Evolutionary conservation across 139 green algal species (phyloP), one percentile per base, ranked within the genome.

Genomic region (Eudorina sp.): DNA sequence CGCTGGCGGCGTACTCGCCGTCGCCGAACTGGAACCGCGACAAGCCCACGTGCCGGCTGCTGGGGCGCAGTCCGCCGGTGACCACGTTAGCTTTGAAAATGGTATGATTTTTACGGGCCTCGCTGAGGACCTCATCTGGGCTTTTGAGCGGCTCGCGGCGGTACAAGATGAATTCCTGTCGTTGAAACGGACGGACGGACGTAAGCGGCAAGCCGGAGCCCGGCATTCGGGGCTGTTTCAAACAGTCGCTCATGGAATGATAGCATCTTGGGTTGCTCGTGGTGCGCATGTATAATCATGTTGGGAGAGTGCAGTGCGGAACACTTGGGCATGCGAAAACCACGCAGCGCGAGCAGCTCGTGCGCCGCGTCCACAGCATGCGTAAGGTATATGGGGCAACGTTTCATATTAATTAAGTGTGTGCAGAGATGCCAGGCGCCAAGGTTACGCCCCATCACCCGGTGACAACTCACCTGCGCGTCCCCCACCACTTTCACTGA

Each of bases 1-100:
- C 70, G 36, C 70, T 79, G 19, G 70, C 70, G 40, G 41, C 40
- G 19, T 40, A 79, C 43, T 79, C 70, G 3, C 70, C 70, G 27
- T 79, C 70, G 23, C 70, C 70, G 41, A 48, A 79, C 70, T 79
- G 70, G 2, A 79, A 58, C 70, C 70, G 55, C 40, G 40, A 34
- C 70, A 79, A 21, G 41, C 70, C 70, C 13, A 79, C 41, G 43
- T 53, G 16, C 40, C 70, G 38, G 36, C 46, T 19, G 66, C 9
- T 46, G 4, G 70, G 70, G 9, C 34, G 4, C 40, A 53, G 14
- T 16, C 7, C 3, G 7, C 40, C 70, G 70, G 16, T 79, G 41
- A 79, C 70, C 2, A 79, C 16, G 70, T 53, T 79, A 4, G 70
- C 14, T 40, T 79, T 79, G 36, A 48, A 79, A 29, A 53, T 53